Conservation (phyloP, 371 early-diverging fungal species). For the Mortierella sp. region DNA sequence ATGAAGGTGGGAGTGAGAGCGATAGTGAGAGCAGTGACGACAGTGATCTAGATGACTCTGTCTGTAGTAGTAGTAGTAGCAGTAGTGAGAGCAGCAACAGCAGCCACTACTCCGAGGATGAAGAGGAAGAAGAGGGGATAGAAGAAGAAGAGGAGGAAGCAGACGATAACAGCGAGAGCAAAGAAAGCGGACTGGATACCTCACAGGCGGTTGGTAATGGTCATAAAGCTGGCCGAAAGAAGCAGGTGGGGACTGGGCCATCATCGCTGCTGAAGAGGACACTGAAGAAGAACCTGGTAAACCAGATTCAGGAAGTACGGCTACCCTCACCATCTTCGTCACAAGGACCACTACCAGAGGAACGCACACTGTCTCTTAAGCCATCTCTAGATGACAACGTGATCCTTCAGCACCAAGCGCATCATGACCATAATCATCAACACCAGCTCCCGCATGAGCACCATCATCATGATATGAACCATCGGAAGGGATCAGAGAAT, state of each 20-base stretch:
- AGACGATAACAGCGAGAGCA: conserved; percentile 6
- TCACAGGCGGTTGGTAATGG: neutral
- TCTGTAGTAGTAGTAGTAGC: conserved; percentile 21
- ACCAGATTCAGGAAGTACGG: neutral
- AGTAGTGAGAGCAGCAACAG: conserved; percentile 49
- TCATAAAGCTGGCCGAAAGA: neutral
- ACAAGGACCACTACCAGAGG: neutral
- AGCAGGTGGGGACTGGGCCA: too few relatives aligned
- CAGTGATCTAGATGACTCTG: conserved; percentile 26
- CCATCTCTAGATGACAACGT: too few relatives aligned
- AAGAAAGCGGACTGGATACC: neutral
- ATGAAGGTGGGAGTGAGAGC: neutral
- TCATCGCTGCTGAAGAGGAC: too few relatives aligned
- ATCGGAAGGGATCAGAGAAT: too few relatives aligned
- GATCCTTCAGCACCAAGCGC: too few relatives aligned
- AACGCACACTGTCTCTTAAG: too few relatives aligned
- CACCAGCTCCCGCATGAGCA: too few relatives aligned
- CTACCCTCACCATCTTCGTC: neutral
- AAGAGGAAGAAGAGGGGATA: conserved; percentile 25
- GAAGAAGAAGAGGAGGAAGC: conserved; percentile 15
- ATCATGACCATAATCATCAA: too few relatives aligned
- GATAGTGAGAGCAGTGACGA: conserved; percentile 2
- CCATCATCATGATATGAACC: too few relatives aligned
- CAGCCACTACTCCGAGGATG: conserved; percentile 20
- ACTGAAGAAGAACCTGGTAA: too few relatives aligned